Conservation (phyloP, 257 asterid species). For the Cordia subcordata region DNA sequence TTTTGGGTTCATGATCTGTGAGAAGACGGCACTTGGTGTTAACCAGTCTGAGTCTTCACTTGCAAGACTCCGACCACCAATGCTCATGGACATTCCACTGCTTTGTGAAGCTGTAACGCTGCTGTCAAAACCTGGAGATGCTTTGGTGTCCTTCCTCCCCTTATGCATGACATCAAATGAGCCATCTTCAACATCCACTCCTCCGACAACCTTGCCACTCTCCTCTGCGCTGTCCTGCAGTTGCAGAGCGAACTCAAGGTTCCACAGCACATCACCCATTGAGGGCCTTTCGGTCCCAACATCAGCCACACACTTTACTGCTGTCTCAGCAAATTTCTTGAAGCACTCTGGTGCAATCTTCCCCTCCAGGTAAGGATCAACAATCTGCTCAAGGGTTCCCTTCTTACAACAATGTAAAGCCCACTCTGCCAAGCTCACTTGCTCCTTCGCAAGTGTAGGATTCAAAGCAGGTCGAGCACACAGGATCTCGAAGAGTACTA, state of each 20-base stretch:
- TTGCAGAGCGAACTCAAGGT: conserved; percentile 35
- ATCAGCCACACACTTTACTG: conserved; percentile 30
- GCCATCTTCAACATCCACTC: not conserved
- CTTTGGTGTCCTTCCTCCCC: conserved; percentile 56
- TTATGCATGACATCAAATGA: conserved; percentile 16
- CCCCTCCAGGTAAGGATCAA: conserved; percentile 34
- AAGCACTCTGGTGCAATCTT: conserved; percentile 33
- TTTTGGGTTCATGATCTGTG: conserved; percentile 92
- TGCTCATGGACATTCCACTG: conserved; percentile 86
- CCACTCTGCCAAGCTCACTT: conserved; percentile 43
- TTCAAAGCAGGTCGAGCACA: conserved; percentile 16
- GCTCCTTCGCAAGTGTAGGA: conserved; percentile 11
- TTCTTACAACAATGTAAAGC: conserved; percentile 22
- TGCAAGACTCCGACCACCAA: conserved; percentile 83
- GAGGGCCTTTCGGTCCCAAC: conserved; percentile 36
- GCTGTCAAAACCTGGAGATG: conserved; percentile 49
- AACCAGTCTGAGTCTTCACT: conserved; percentile 86
- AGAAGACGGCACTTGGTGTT: conserved; percentile 91
- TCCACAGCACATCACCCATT: conserved; percentile 44
- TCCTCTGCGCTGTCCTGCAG: conserved; percentile 20
- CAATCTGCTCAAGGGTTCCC: conserved; percentile 28
- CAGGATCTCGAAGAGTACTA: conserved; percentile 17
- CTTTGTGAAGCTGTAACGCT: conserved; percentile 64
- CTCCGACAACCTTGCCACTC: not conserved
- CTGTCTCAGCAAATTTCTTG: conserved; percentile 32